Conservation (phyloP, 2,329 filamentous ascomycete species). For the Coccinonectria pachysandricola region DNA sequence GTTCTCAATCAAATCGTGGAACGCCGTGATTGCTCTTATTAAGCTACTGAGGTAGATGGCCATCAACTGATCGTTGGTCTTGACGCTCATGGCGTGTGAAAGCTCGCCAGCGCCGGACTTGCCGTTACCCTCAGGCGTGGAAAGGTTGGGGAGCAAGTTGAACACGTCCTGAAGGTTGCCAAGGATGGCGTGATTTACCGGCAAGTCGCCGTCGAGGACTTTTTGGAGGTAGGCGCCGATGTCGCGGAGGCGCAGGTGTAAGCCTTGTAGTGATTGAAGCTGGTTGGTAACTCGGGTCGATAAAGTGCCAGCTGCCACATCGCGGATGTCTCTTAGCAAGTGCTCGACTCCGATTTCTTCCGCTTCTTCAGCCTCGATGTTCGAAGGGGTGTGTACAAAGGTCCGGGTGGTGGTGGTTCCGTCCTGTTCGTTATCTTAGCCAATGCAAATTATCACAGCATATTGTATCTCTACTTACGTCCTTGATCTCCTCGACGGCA, state of each 20-base stretch:
- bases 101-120: conserved; percentile 68
- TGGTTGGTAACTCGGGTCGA: conserved; percentile 96
- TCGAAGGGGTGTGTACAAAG: conserved; percentile 95
- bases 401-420: conserved; percentile 94
- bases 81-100: conserved; percentile 93
- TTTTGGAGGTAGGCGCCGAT: conserved; percentile 95
- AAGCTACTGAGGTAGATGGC: conserved; percentile 88
- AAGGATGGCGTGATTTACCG: conserved; percentile 93
- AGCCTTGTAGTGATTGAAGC: conserved; percentile 89
- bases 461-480: too few relatives aligned
- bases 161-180: conserved; percentile 99
- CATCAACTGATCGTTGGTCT: conserved; percentile 99
- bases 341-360: conserved; percentile 99
- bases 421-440: conserved; percentile 51
- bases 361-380: conserved; percentile 97
- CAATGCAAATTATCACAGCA: too few relatives aligned
- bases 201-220: conserved; percentile 83
- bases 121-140: conserved; percentile 63
- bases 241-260: conserved; percentile 88
- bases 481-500: conserved; percentile 98
- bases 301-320: conserved; percentile 92
- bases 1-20: conserved; percentile 98
- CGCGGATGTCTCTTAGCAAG: conserved; percentile 91
- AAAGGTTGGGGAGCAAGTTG: conserved; percentile 93
- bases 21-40: conserved; percentile 95